Percentiles rank a stretch among this genome's conserved stretches.
Conservation (phyloP, 208 protist genomes). For the Dictyostelium gargantuum region DNA sequence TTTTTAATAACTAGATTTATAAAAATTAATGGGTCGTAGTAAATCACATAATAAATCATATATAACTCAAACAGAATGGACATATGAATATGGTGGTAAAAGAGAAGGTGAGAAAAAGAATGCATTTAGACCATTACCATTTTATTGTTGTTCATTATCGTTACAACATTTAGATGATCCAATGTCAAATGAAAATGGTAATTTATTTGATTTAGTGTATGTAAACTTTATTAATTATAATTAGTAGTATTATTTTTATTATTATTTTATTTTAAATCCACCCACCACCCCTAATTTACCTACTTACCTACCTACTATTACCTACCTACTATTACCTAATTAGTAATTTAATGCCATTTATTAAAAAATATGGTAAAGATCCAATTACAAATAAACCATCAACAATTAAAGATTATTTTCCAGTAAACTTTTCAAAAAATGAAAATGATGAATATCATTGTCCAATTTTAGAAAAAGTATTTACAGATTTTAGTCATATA, state of each 20-base stretch:
- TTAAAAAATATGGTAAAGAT: conserved; percentile 86
- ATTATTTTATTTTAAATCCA: background rate
- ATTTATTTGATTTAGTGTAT: conserved; percentile 82
- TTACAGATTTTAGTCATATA: conserved; percentile 89
- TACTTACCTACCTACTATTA: background rate
- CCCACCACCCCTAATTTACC: background rate
- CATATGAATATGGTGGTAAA: conserved; percentile 67
- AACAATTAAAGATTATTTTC: conserved; percentile 84
- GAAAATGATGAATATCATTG: conserved; percentile 83
- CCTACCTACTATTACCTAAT: too few relatives aligned
- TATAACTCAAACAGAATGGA: conserved; percentile 52
- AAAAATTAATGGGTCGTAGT: background rate
- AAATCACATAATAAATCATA: conserved; percentile 35
- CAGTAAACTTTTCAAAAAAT: conserved; percentile 83
- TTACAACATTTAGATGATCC: conserved; percentile 85
- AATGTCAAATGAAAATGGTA: conserved; percentile 84
- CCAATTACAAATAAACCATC: conserved; percentile 84
- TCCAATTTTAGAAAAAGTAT: conserved; percentile 89
- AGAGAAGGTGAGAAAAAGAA: background rate
- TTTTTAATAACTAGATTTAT: background rate
- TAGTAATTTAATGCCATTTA: conserved; percentile 87
- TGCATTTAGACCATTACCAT: conserved; percentile 77
- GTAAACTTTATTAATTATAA: background rate
- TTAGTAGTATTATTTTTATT: background rate
- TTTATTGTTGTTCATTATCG: conserved; percentile 87